These are phyloP conservation scores for Neofusicoccum parvum DNA, from an alignment of 2,329 filamentous ascomycete genomes.

Conservation along the genomic window DNA sequence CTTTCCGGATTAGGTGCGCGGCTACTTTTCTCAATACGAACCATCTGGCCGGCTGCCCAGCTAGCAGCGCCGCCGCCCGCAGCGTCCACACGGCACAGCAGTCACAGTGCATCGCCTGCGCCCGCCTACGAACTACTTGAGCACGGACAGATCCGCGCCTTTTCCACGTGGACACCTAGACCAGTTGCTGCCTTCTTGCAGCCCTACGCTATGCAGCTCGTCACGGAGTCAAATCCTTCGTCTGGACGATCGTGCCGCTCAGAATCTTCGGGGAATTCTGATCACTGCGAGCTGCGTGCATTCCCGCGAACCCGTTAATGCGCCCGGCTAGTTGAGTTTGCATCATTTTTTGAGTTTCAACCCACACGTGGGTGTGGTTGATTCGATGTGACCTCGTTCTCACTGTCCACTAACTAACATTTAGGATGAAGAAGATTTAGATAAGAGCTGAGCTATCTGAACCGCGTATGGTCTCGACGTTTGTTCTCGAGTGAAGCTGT, in stretches of 20 bases:
- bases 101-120: background rate
- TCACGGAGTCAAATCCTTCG: background rate
- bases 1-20: background rate
- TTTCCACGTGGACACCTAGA: slow-evolving; percentile 10
- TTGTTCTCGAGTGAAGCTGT: background rate
- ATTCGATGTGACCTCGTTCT: background rate
- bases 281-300: background rate
- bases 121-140: background rate
- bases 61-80: background rate
- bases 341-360: background rate
- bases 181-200: slow-evolving; percentile 5
- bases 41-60: background rate
- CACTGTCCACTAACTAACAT: background rate
- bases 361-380: no score
- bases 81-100: slow-evolving; percentile 2
- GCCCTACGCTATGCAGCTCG: background rate
- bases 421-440: background rate
- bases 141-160: slow-evolving; percentile 9
- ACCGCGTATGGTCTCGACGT: background rate
- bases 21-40: background rate
- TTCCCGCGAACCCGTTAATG: background rate
- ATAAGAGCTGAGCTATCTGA: background rate
- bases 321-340: background rate
- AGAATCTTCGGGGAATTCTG: background rate
- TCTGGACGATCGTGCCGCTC: background rate